Evolutionary conservation across 2,329 filamentous ascomycete genomes (phyloP).

Genomic region (Neonectria magnoliae): DNA sequence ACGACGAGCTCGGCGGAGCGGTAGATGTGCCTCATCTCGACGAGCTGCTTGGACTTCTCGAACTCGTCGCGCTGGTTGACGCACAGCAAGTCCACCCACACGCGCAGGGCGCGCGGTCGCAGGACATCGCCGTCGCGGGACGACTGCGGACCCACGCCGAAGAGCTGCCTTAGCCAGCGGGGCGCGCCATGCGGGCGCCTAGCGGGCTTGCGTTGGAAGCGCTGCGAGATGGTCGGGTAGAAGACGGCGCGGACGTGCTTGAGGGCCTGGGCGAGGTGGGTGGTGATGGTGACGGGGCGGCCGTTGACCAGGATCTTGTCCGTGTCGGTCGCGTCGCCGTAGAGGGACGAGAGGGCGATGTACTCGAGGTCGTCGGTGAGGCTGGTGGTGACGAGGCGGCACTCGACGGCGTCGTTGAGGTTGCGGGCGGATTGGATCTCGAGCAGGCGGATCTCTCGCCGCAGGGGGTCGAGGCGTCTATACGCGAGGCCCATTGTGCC

Average conservation of each 20-base stretch:
- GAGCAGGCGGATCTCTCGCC: constrained; percentile 46
- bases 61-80: constrained; percentile 42
- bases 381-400: constrained; percentile 45
- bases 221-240: constrained; percentile 38
- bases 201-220: constrained; percentile 32
- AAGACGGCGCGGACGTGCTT: constrained; percentile 48
- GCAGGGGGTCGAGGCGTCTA: constrained; percentile 25
- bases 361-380: constrained; percentile 42
- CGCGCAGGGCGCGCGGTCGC: constrained; percentile 33
- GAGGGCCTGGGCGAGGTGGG: constrained; percentile 45
- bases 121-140: constrained; percentile 25
- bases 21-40: constrained; percentile 45
- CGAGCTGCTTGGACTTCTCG: constrained; percentile 42
- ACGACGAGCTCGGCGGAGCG: constrained; percentile 46
- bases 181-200: constrained; percentile 19
- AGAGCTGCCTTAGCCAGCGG: constrained; percentile 27
- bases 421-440: constrained; percentile 44
- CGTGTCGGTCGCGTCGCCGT: constrained; percentile 42
- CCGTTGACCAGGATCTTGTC: constrained; percentile 46
- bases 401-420: constrained; percentile 45
- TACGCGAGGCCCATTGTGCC: constrained; percentile 16
- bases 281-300: constrained; percentile 39
- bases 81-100: constrained; percentile 48
- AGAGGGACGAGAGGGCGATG: constrained; percentile 45
- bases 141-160: constrained; percentile 12